These are phyloP conservation scores for Skeletonema menzelii DNA, from an alignment of 108 stramenopile species.

Conservation along the genomic window DNA sequence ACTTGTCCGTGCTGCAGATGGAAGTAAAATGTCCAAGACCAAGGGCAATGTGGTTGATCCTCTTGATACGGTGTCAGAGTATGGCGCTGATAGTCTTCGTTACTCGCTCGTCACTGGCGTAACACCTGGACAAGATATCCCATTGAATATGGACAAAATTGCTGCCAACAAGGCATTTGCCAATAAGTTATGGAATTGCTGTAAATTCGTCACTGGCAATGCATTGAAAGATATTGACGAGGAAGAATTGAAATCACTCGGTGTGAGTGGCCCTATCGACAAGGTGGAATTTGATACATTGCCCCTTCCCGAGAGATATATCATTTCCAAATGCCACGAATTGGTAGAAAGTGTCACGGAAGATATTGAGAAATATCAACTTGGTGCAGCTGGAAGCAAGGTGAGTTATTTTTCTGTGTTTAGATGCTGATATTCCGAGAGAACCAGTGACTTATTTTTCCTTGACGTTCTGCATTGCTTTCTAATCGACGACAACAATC, in stretches of 20 bases:
- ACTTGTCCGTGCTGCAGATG: slow-evolving; percentile 95
- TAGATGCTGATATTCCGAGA: background rate
- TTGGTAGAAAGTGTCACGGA: slow-evolving; percentile 81
- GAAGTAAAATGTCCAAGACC: slow-evolving; percentile 98
- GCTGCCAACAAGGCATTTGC: slow-evolving; percentile 91
- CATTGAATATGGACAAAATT: slow-evolving; percentile 91
- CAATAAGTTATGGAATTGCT: slow-evolving; percentile 98
- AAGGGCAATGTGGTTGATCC: slow-evolving; percentile 99
- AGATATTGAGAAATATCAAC: slow-evolving; percentile 87
- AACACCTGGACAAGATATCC: slow-evolving; percentile 94
- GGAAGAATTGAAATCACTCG: slow-evolving; percentile 58
- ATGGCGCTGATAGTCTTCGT: slow-evolving; percentile 92
- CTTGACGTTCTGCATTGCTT: background rate
- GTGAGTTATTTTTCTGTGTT: slow-evolving; percentile 5
- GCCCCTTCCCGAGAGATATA: slow-evolving; percentile 85
- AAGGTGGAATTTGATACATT: slow-evolving; percentile 78
- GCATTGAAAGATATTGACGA: slow-evolving; percentile 75
- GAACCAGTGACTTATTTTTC: background rate
- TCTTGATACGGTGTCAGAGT: slow-evolving; percentile 91
- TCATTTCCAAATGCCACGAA: slow-evolving; percentile 89
- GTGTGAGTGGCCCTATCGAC: slow-evolving; percentile 74
- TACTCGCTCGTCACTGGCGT: slow-evolving; percentile 94
- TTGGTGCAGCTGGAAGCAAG: slow-evolving; percentile 88
- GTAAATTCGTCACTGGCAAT: slow-evolving; percentile 89
- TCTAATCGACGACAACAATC: background rate